These are phyloP conservation scores for Radiomyces spectabilis DNA, from an alignment of 192 early-diverging fungal genomes.

Conservation along the genomic window DNA sequence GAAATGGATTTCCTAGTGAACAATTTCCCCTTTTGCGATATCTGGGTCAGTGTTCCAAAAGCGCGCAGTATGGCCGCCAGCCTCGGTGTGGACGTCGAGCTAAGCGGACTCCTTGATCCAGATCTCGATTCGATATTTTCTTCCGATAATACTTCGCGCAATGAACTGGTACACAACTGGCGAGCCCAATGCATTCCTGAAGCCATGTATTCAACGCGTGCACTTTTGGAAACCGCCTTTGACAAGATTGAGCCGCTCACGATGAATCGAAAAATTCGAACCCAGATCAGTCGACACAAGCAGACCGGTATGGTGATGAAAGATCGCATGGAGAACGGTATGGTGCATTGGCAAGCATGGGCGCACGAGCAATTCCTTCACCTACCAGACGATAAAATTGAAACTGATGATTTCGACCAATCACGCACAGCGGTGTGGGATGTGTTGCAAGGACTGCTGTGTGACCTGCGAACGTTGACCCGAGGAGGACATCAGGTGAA, in stretches of 20 bases:
- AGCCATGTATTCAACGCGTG: conserved; percentile 19
- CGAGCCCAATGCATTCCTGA: conserved; percentile 12
- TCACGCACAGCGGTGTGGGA: conserved; percentile 17
- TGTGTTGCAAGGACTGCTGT: conserved; percentile 18
- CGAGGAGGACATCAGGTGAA: neutral
- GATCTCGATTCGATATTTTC: conserved; percentile 8
- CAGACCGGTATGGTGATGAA: conserved; percentile 20
- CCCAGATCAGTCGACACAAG: conserved; percentile 8
- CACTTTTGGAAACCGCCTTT: conserved; percentile 16
- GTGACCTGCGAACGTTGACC: conserved; percentile 18
- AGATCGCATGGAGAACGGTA: conserved; percentile 17
- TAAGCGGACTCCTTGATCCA: conserved; percentile 1
- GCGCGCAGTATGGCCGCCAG: conserved; percentile 15
- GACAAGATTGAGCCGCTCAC: neutral
- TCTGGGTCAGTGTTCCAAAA: conserved; percentile 17
- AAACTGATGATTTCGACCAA: neutral
- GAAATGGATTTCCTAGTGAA: conserved; percentile 18
- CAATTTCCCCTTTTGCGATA: conserved; percentile 20
- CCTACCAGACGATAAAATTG: neutral
- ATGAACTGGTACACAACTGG: conserved; percentile 28
- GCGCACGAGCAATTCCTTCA: conserved; percentile 21
- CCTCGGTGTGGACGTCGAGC: conserved; percentile 11
- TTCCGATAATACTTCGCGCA: conserved; percentile 3
- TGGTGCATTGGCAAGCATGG: conserved; percentile 24
- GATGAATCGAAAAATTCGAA: neutral